Base-by-base conservation (phyloP, 148 eudicot genomes). In the Vaccinium corymbosum region DNA sequence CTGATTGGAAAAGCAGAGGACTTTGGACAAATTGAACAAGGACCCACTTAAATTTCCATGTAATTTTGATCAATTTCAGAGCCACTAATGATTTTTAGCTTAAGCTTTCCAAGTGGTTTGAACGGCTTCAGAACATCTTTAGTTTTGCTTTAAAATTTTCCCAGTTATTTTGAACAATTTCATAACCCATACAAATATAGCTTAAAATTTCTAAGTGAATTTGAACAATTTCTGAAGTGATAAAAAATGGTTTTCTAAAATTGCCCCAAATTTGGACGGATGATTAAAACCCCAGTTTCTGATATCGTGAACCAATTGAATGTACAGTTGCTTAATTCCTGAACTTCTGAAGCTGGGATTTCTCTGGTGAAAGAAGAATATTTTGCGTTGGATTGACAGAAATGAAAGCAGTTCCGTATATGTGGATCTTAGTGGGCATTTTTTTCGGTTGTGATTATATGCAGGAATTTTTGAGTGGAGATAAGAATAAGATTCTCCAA, bases 21-120 rank as follows among this genome's bases (percentile, higher is more conserved):
- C 78, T 75, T 61, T 88, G 85, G 83, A 76, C 81, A 50, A 74
- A 85, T 22, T 51, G 79, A 76, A 68, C 78, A 61, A 10, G 15
- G 51, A 83, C 53, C 75, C 78, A 52, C 53, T 46, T 62, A 12
- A 53, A 16, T 29, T 32, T 32, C 8, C 48, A 17, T 7, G 76
- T 35, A n/a, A 38, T 35, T 72, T 72, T 35, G 14, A 38, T 35
- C 42, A 72, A 1, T 6, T 35, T 72, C 76, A 55, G 61, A 76
- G 62, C 25, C 10, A 6, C 1, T 1, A 19, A 7, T 6, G 6
- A 66, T 66, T 25, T 66, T 25, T 66, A 4, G 1, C 0, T 25
- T 10, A 25, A 13, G 5, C 38, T 32, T 35, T 16, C 2, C 48
- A 6, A 38, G 50, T 38, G 76, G 7, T 32, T 35, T 38, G 48